Evolutionary conservation across 2,329 filamentous ascomycete genomes (phyloP), one percentile per base, ranked within the genome.

Genomic region (Kalmusia sp.): DNA sequence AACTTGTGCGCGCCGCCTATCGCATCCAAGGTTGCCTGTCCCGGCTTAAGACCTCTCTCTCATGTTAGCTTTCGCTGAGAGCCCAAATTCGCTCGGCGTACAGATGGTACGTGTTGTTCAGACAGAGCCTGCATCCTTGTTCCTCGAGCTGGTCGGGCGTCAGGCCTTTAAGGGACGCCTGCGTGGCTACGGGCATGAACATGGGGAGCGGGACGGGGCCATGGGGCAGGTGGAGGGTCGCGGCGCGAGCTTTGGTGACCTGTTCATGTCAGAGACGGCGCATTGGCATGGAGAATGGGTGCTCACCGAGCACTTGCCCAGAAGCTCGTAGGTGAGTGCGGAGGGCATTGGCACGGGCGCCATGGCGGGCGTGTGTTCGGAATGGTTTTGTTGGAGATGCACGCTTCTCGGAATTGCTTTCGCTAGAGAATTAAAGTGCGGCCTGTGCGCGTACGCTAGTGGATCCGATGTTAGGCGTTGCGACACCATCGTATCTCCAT

Each of bases 121-220:
- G 80, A 74, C 95, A 99, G 35, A 99, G 79, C 53, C 90, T 87
- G 69, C 96, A 99, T 37, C 91, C 87, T 0, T 93, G 96, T 49
- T 91, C 88, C 66, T 95, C 93, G 2, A 99, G 82, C 70, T 99
- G 95, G 61, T 93, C 88, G 1, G 93, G 92, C 0, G 95, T 98
- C 51, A 99, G 69, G 37, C 95, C 95, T 73, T 99, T 99, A 33
- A 99, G 82, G 0, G 93, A 96, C 1, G 91, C 95, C 76, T 99
- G 95, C 0, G 95, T 99, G 25, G 95, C 95, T 37, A 99, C 95
- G 14, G 95, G 95, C 95, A 99, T 99, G 76, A 99, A 99, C 53
- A 98, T 87, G 6, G 96, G 95, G 25, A 98, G 84, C 65, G 90
- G 86, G 22, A 99, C 93, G 1, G 89, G 83, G 52, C 95, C 95